These are phyloP conservation scores for Gliomastix tumulicola DNA, from an alignment of 2,329 filamentous ascomycete genomes.

Conservation along the genomic window DNA sequence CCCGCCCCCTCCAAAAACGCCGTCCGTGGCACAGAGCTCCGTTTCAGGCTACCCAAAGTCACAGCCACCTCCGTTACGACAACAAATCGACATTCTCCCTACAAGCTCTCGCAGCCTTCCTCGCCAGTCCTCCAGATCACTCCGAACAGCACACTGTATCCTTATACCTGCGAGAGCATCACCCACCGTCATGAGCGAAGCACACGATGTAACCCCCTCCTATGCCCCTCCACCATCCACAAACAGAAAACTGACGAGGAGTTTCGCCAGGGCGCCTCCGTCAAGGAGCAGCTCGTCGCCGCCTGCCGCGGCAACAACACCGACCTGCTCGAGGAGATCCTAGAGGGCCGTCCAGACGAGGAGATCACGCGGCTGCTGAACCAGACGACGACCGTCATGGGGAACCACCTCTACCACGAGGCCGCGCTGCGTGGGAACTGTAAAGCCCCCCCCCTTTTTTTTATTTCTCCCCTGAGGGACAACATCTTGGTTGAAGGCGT, in stretches of 20 bases:
- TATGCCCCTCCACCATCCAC: background rate
- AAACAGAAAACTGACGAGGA: background rate
- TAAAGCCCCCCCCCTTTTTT: slow-evolving; percentile 42
- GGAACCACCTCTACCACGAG: slow-evolving; percentile 84
- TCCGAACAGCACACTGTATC: no score
- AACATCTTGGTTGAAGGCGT: no score
- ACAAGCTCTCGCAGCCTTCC: no score
- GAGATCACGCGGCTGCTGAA: slow-evolving; percentile 77
- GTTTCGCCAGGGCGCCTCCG: slow-evolving; percentile 60
- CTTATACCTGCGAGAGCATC: no score
- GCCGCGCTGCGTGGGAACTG: slow-evolving; percentile 82
- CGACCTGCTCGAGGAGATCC: slow-evolving; percentile 70
- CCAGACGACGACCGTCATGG: slow-evolving; percentile 75
- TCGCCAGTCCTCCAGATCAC: no score
- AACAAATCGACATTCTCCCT: no score
- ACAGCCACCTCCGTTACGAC: no score
- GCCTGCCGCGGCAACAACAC: slow-evolving; percentile 91
- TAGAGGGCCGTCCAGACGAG: slow-evolving; percentile 54
- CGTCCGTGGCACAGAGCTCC: no score
- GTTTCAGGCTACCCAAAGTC: no score
- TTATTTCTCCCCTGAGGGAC: background rate
- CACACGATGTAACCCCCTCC: slow-evolving; percentile 23
- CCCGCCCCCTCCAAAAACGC: no score
- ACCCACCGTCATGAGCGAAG: slow-evolving; percentile 13
- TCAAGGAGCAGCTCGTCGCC: slow-evolving; percentile 81